phyloP scores from a whole-genome alignment of 805 yeast genomes.

The Geotrichum ghanense region DNA sequence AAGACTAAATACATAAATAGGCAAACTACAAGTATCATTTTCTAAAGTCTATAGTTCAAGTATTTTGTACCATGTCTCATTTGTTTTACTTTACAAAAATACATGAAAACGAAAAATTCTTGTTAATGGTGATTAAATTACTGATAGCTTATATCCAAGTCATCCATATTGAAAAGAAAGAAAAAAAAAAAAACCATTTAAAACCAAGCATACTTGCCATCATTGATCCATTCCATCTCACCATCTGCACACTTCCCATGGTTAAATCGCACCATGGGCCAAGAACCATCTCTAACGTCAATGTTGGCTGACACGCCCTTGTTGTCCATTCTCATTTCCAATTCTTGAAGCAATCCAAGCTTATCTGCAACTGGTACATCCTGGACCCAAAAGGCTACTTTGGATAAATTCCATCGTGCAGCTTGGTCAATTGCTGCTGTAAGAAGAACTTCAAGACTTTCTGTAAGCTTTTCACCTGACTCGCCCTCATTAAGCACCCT shows the following conservation, averaged over 20 bases:
- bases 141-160: no score
- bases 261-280: constrained; percentile 31
- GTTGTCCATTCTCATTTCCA: constrained; percentile 3
- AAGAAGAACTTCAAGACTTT: constrained; percentile 21
- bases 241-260: constrained; percentile 11
- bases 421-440: constrained; percentile 24
- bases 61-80: neutral
- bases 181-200: constrained; percentile 14
- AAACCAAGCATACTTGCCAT: constrained; percentile 41
- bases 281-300: constrained; percentile 12
- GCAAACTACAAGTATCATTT: neutral
- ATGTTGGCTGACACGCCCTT: constrained; percentile 2
- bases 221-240: constrained; percentile 30
- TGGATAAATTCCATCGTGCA: constrained; percentile 16
- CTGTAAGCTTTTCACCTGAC: constrained; percentile 17
- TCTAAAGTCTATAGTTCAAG: neutral
- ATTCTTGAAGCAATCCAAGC: constrained; percentile 8
- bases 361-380: constrained; percentile 20
- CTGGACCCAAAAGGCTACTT: constrained; percentile 32
- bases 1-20: neutral
- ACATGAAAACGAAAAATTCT: no score
- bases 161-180: no score
- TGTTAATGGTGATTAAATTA: no score
- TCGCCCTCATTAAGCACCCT: constrained; percentile 7
- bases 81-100: no score